Evolutionary conservation across 306 rosid genomes (phyloP), one percentile per base, ranked within the genome.

Genomic region (Crotalaria pallida): DNA sequence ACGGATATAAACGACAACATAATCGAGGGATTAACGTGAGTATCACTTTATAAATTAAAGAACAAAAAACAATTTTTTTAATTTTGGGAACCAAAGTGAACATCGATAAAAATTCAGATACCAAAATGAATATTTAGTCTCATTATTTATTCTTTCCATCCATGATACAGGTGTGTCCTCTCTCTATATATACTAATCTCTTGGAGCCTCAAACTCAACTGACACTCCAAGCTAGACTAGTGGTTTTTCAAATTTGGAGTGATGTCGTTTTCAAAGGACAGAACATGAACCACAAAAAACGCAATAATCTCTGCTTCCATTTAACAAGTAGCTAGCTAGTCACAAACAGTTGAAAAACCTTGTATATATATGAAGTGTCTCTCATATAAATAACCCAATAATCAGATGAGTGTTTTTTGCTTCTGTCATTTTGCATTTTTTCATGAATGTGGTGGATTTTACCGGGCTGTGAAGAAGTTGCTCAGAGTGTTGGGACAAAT

Each of bases 301-400:
- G 65, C 65, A 59, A 26, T 18, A 40, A 31, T 31, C 64, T 58
- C 67, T 66, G 27, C 31, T 58, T n/a, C n/a, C n/a, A n/a, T n/a
- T n/a, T n/a, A n/a, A n/a, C n/a, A n/a, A n/a, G n/a, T n/a, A n/a
- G n/a, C n/a, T n/a, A n/a, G n/a, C n/a, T n/a, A 43, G 60, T 27
- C 60, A 33, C 15, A 69, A 50, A 61, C 52, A 29, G 52, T 45
- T 53, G 16, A 19, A 62, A 47, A 58, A 58, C 15, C 4, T 31
- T 29, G n/a, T n/a, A n/a, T n/a, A n/a, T n/a, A n/a, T 48, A 9
- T 67, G 64, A 67, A 5, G 19, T 33, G 80, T 76, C 75, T 36
- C 75, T 49, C 72, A 60, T 16, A 21, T 64, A 76, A 22, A 76
- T 58, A 71, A 68, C 50, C 21, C 23, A 26, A 9, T 38, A 15